phyloP scores from a whole-genome alignment of 179 eudicot genomes.

The Nepenthes alata region DNA sequence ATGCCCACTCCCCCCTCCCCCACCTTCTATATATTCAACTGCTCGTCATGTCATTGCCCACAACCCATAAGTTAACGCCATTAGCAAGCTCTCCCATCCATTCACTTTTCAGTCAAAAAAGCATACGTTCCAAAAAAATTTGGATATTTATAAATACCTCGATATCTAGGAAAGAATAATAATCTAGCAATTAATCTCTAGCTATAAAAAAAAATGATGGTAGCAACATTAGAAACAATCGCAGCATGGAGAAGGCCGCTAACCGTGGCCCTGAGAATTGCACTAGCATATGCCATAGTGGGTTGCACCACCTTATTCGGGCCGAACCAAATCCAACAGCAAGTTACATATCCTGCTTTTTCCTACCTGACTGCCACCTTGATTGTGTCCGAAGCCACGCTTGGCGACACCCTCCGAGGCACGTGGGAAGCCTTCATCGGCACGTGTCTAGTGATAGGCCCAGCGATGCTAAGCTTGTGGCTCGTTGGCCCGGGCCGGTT shows the following conservation, averaged over 20 bases:
- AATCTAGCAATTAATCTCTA: no score
- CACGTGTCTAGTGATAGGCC: conserved; percentile 11
- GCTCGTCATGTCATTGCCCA: no score
- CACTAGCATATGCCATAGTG: conserved; percentile 3
- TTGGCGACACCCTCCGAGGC: conserved; percentile 7
- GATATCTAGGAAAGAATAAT: no score
- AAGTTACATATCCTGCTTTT: conserved; percentile 9
- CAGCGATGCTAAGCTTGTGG: conserved; percentile 6
- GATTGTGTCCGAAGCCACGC: conserved; percentile 11
- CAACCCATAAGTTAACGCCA: no score
- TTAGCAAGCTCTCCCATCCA: no score
- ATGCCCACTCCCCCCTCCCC: no score
- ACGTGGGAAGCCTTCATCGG: conserved; percentile 10
- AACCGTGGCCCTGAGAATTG: conserved; percentile 2
- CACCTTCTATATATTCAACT: no score
- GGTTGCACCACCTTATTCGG: conserved; percentile 8
- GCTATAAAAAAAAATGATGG: no score
- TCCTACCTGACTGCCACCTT: conserved; percentile 10
- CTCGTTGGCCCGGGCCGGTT: conserved; percentile 8
- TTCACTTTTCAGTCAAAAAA: no score
- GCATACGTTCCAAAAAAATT: no score
- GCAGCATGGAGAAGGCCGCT: conserved; percentile 4
- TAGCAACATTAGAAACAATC: neutral
- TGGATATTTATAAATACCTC: no score
- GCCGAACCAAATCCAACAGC: neutral